These are phyloP conservation scores for Apophysomyces variabilis DNA, from an alignment of 371 early-diverging fungal species.

Conservation along the genomic window DNA sequence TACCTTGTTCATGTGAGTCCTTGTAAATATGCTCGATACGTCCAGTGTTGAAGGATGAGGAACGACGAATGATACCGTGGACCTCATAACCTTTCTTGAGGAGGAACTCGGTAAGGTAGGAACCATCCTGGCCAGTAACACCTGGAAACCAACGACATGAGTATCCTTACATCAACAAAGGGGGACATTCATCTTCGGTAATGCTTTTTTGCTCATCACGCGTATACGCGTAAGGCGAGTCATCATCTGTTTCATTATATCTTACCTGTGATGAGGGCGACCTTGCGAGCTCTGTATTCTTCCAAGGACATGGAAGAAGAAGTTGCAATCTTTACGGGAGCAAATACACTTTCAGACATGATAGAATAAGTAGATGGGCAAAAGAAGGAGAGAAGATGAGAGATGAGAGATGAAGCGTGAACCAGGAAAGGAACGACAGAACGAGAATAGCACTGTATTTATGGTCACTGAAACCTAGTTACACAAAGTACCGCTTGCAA, in stretches of 20 bases:
- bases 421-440: conserved; percentile 14
- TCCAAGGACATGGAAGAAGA: conserved; percentile 43
- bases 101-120: conserved; percentile 75
- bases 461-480: conserved; percentile 18
- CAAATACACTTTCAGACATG: conserved; percentile 39
- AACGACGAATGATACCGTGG: conserved; percentile 82
- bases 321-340: conserved; percentile 31
- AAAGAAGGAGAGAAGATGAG: conserved; percentile 14
- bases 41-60: conserved; percentile 80
- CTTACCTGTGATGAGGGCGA: conserved; percentile 65
- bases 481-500: conserved; percentile 11
- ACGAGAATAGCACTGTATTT: conserved; percentile 17
- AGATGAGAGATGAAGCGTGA: conserved; percentile 11
- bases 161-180: background rate
- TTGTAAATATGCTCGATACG: conserved; percentile 78
- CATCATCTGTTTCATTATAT: background rate
- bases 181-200: conserved; percentile 21
- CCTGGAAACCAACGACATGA: conserved; percentile 35
- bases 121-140: conserved; percentile 84
- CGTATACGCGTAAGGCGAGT: background rate
- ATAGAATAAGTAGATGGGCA: conserved; percentile 17
- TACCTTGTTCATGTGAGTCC: conserved; percentile 64
- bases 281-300: conserved; percentile 60
- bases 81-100: conserved; percentile 77
- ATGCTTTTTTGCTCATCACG: conserved; percentile 45